Evolutionary conservation across 306 rosid genomes (phyloP).

Genomic region (Amphicarpaea edgeworthii): DNA sequence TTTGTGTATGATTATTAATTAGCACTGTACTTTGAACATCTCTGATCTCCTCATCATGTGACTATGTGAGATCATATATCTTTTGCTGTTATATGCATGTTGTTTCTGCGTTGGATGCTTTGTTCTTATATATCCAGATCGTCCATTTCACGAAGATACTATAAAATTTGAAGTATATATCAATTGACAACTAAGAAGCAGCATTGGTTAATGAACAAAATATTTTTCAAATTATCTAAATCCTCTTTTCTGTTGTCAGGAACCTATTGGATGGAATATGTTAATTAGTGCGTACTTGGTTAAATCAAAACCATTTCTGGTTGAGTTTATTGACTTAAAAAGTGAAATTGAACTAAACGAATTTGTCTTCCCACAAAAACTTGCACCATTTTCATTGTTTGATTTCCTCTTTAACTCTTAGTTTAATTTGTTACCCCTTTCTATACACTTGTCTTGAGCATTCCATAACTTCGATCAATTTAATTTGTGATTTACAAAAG

Average conservation of each 20-base stretch:
- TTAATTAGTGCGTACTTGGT: not conserved
- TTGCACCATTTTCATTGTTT: not conserved
- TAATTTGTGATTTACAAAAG: not conserved
- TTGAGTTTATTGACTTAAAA: not conserved
- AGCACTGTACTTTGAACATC: not conserved
- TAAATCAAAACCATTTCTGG: constrained; percentile 1
- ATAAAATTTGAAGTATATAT: not conserved
- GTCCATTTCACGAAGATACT: not conserved
- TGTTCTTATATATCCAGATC: not conserved
- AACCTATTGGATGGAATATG: not conserved
- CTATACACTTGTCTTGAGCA: not conserved
- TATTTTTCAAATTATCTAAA: not conserved
- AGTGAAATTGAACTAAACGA: not conserved
- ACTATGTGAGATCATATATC: too few species aligned
- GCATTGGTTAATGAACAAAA: constrained; percentile 3
- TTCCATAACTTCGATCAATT: constrained; percentile 9
- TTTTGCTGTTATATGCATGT: not conserved
- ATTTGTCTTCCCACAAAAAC: not conserved
- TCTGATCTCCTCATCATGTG: constrained; percentile 9
- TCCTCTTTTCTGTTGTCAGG: not conserved
- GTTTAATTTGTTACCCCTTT: not conserved
- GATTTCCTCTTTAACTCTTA: constrained; percentile 10
- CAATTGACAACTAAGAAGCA: not conserved
- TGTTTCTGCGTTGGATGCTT: not conserved
- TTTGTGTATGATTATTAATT: not conserved